Conservation (phyloP, 2,329 filamentous ascomycete genomes). For the Cylindrodendrum hubeiense region DNA sequence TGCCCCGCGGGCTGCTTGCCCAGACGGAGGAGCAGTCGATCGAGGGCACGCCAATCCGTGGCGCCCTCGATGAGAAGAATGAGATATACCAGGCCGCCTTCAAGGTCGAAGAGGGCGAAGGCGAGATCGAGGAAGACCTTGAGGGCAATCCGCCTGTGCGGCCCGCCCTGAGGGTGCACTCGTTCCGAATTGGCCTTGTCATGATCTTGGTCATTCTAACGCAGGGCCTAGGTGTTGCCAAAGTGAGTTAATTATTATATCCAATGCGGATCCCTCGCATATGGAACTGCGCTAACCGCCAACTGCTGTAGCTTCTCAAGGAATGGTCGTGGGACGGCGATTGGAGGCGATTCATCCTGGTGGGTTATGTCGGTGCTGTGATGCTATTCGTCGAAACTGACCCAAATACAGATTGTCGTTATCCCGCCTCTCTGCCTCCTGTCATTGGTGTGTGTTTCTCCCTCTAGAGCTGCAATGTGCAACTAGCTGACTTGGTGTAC, state of each 20-base stretch:
- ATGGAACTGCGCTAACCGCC: neutral
- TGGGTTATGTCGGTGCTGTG: neutral
- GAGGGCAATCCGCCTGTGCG: constrained; percentile 36
- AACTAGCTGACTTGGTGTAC: neutral
- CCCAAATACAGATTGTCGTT: constrained; percentile 20
- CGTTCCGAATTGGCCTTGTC: constrained; percentile 40
- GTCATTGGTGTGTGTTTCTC: constrained; percentile 27
- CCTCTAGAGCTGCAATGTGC: rapidly evolving
- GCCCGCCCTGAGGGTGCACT: constrained; percentile 39
- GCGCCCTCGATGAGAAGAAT: constrained; percentile 43
- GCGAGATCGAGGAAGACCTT: constrained; percentile 34
- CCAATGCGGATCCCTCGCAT: rapidly evolving
- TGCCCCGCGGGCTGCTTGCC: constrained; percentile 37
- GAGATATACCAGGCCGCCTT: constrained; percentile 41
- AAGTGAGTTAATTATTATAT: constrained; percentile 23
- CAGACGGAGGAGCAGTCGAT: constrained; percentile 40
- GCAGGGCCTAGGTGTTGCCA: constrained; percentile 41
- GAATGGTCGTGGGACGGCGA: constrained; percentile 41
- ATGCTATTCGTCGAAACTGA: neutral
- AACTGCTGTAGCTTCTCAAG: constrained; percentile 21
- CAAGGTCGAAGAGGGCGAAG: constrained; percentile 43
- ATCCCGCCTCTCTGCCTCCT: constrained; percentile 36
- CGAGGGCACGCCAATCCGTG: constrained; percentile 38
- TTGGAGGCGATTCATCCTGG: constrained; percentile 33
- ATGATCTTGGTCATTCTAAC: constrained; percentile 44